These are phyloP conservation scores for Musa beccarii DNA, from an alignment of 176 grass and related monocot species.

Conservation along the genomic window DNA sequence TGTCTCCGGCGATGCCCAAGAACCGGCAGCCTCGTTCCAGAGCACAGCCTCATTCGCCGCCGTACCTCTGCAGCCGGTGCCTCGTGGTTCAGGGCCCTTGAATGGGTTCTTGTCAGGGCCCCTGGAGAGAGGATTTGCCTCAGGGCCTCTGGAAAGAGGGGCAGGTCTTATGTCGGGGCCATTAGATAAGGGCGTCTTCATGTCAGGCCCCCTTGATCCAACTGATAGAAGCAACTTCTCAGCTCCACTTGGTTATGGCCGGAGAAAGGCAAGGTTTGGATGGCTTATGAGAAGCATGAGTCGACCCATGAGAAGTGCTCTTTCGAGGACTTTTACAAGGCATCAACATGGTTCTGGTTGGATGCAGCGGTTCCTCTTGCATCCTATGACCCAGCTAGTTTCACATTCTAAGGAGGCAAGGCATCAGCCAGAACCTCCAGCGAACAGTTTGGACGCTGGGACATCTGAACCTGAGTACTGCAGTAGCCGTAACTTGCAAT, in stretches of 20 bases:
- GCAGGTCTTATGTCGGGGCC: constrained; percentile 58
- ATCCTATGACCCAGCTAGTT: constrained; percentile 53
- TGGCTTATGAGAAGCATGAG: constrained; percentile 73
- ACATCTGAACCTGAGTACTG: constrained; percentile 63
- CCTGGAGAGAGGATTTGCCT: constrained; percentile 68
- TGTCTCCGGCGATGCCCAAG: constrained; percentile 32
- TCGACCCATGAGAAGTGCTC: constrained; percentile 51
- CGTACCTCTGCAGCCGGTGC: constrained; percentile 66
- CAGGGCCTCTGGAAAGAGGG: constrained; percentile 54
- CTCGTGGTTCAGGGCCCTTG: constrained; percentile 54
- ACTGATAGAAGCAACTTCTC: constrained; percentile 57
- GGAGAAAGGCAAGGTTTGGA: constrained; percentile 41
- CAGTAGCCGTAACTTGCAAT: constrained; percentile 71
- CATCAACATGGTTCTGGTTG: constrained; percentile 33
- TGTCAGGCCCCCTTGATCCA: constrained; percentile 75
- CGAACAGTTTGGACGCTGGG: constrained; percentile 35
- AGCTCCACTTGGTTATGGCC: constrained; percentile 59
- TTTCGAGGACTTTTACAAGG: constrained; percentile 47
- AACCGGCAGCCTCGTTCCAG: constrained; percentile 72
- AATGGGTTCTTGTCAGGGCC: constrained; percentile 82
- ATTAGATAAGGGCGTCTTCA: constrained; percentile 68
- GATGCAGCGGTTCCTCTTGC: constrained; percentile 50
- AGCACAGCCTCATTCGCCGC: constrained; percentile 71
- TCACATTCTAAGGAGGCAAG: constrained; percentile 56
- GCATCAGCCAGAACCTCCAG: constrained; percentile 41